Evolutionary conservation across 2,329 filamentous ascomycete genomes (phyloP).

Genomic region (Clarireedia monteithiana): DNA sequence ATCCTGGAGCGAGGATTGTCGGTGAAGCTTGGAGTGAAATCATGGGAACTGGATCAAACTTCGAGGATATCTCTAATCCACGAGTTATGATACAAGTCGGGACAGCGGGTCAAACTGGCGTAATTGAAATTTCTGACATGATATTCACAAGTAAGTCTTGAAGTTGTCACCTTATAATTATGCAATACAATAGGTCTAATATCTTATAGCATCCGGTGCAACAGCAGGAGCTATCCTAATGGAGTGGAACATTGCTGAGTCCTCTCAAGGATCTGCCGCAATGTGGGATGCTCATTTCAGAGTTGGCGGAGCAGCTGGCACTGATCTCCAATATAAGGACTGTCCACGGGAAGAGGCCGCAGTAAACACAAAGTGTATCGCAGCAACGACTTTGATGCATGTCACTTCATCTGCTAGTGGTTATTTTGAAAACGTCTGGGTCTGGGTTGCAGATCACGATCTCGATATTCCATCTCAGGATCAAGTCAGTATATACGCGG

Average conservation of each 20-base stretch:
- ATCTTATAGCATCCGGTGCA: slow-evolving; percentile 16
- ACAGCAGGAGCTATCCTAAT: slow-evolving; percentile 34
- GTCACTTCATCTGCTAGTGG: slow-evolving; percentile 11
- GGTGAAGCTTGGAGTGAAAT: slow-evolving; percentile 36
- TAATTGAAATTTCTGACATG: slow-evolving; percentile 32
- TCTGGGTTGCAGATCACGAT: slow-evolving; percentile 22
- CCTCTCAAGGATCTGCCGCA: slow-evolving; percentile 24
- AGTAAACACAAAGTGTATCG: slow-evolving; percentile 21
- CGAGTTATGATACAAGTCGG: slow-evolving; percentile 33
- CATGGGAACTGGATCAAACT: slow-evolving; percentile 32
- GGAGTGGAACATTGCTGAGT: slow-evolving; percentile 30
- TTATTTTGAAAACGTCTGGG: slow-evolving; percentile 21
- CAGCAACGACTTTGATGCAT: slow-evolving; percentile 17
- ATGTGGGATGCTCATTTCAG: slow-evolving; percentile 32
- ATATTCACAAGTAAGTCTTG: slow-evolving; percentile 32
- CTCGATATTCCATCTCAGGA: slow-evolving; percentile 20
- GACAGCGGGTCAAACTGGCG: slow-evolving; percentile 38
- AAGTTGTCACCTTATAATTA: no score
- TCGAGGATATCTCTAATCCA: slow-evolving; percentile 35
- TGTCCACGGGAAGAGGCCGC: slow-evolving; percentile 25
- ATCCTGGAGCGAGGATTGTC: slow-evolving; percentile 31
- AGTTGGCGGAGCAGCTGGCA: slow-evolving; percentile 32
- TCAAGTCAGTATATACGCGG: slow-evolving; percentile 9
- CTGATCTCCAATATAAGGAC: slow-evolving; percentile 24
- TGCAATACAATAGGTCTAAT: no score